Base-by-base conservation (phyloP, 768 basidiomycete species). In the Termitomyces sp. region DNA sequence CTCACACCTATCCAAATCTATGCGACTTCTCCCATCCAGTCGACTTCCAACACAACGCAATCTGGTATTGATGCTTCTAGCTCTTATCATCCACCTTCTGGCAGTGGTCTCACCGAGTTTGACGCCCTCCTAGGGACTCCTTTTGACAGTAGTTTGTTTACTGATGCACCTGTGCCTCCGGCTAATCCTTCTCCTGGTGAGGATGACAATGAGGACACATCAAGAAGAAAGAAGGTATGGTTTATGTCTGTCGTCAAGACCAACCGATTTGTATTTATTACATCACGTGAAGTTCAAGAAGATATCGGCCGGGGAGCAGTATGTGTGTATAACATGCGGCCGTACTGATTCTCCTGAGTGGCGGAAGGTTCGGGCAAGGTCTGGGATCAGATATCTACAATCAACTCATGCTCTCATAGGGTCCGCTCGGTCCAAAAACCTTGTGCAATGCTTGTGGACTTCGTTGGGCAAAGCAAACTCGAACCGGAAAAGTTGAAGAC, bases 261-360 rank as follows among this genome's bases (percentile, higher is more conserved):
- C 37, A 12, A 20, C 25, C 9, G 9, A 29, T 40, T 49, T 25
- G 5, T 29, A 47, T 17, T 48, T 8, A 47, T 29, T 1, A 51
- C 43, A 36, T 57, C 20, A 32, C 20, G 60, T 51, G 57, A 61
- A 82, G 81, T 56, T 72, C 58, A 83, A 83, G 70, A 86, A 86
- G 63, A 69, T 74, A 8, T 74, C 81, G 43, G 71, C 71, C 20
- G 70, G 74, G 4, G 90, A 92, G 59, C 89, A 90, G 69, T 85
- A 94, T 70, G 92, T 96, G 11, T 98, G 95, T 69, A 82, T 92
- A 37, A 94, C 89, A 14, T 99, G 96, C 67, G 97, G 97, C 17
- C 82, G 94, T 61, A 98, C 96, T 1, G 93, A 95, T 73, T 96
- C 94, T 46, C 96, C 97, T 0, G 96, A 99, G 76, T 99, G 96